Percentiles rank a stretch among this genome's conserved stretches.
phyloP scores from a whole-genome alignment of 2,329 filamentous ascomycete species.

The Trichoderma sp. region DNA sequence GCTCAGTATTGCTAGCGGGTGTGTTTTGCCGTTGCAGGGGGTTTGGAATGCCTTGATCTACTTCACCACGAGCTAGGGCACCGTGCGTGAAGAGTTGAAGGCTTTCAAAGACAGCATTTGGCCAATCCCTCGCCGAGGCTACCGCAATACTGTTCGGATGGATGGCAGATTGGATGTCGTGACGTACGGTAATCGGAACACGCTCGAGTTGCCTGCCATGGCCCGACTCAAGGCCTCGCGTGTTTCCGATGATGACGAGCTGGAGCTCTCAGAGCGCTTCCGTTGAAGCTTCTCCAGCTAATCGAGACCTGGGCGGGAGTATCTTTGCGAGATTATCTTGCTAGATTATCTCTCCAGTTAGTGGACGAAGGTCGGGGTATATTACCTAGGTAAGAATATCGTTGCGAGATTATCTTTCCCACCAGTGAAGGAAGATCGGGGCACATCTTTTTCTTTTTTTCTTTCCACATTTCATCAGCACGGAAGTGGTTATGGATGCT shows the following conservation, averaged over 20 bases:
- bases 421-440: not conserved
- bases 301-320: not conserved
- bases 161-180: constrained; percentile 29
- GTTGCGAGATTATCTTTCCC: not conserved
- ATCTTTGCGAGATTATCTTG: not conserved
- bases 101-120: constrained; percentile 23
- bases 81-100: constrained; percentile 30
- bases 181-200: constrained; percentile 25
- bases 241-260: constrained; percentile 16
- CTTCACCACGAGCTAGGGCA: constrained; percentile 60
- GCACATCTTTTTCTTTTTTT: not conserved
- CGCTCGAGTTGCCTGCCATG: constrained; percentile 24
- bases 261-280: not conserved
- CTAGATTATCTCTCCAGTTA: not conserved
- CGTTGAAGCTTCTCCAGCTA: constrained; percentile 8
- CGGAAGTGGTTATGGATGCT: not conserved
- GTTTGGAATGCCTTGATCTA: constrained; percentile 81
- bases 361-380: too few relatives aligned
- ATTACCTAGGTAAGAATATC: not conserved
- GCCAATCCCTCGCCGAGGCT: constrained; percentile 11
- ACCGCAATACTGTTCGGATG: constrained; percentile 26
- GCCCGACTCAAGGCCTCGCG: constrained; percentile 5
- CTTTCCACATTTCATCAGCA: not conserved
- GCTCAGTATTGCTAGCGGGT: constrained; percentile 65
- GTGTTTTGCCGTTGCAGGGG: constrained; percentile 74